A percentile compares a stretch with the other conserved stretches of the same genome.
Conservation (phyloP, 495 filamentous ascomycete genomes). For the Aspergillus kassunensis region DNA sequence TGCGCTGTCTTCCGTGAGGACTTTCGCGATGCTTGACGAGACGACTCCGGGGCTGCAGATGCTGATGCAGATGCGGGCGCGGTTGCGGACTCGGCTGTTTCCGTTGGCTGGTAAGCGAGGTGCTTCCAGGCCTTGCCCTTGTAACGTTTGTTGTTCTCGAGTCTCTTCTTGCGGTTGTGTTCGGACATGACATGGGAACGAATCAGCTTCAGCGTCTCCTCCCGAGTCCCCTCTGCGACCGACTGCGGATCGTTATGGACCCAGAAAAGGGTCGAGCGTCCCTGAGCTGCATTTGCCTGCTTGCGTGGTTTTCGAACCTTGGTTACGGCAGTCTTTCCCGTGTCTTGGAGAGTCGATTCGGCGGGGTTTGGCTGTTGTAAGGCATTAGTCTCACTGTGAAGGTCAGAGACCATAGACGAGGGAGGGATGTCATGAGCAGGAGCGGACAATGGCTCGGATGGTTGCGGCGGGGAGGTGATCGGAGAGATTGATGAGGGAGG, state of each 20-base stretch:
- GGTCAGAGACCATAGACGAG: constrained; percentile 3
- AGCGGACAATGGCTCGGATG: not conserved
- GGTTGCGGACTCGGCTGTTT: constrained; percentile 24
- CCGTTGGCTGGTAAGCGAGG: constrained; percentile 37
- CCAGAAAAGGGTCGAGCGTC: constrained; percentile 44
- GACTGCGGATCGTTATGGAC: constrained; percentile 42
- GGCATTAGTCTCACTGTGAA: constrained; percentile 1
- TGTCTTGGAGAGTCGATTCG: constrained; percentile 13
- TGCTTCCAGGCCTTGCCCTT: constrained; percentile 44
- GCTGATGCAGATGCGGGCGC: constrained; percentile 9
- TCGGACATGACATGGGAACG: constrained; percentile 51
- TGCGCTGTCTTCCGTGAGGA: not conserved
- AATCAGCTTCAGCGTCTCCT: constrained; percentile 47
- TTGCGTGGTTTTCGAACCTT: constrained; percentile 43
- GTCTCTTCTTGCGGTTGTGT: constrained; percentile 47
- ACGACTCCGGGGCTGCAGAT: not conserved
- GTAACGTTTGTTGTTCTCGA: constrained; percentile 42
- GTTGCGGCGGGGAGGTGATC: not conserved
- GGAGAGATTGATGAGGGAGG: constrained; percentile 1
- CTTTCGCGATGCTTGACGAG: not conserved
- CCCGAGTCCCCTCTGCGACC: constrained; percentile 35
- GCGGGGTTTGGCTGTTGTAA: constrained; percentile 2
- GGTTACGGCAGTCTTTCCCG: constrained; percentile 26
- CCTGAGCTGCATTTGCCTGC: constrained; percentile 29
- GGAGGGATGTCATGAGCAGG: constrained; percentile 7